A percentile compares a stretch with the other conserved stretches of the same genome.
phyloP scores from a whole-genome alignment of 208 protist genomes.

The Acanthamoeba quina region DNA sequence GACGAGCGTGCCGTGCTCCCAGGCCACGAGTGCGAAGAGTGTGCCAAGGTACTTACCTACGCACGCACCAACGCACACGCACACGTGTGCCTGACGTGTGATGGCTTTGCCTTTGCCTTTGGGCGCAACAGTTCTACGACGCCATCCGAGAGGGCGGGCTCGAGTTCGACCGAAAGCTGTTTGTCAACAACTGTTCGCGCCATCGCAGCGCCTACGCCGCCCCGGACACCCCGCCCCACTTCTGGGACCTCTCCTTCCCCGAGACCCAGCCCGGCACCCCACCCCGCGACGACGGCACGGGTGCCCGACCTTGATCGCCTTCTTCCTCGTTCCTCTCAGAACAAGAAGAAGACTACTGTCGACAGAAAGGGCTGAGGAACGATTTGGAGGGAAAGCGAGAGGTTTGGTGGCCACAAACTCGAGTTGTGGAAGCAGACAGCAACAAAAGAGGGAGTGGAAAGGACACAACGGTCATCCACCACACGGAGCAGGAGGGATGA shows the following conservation, averaged over 20 bases:
- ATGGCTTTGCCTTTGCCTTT: background rate
- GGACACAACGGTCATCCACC: background rate
- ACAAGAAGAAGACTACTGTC: too few species aligned
- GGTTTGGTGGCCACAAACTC: too few species aligned
- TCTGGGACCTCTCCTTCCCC: constrained; percentile 57
- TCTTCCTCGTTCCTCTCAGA: too few species aligned
- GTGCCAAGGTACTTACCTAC: background rate
- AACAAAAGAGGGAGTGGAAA: background rate
- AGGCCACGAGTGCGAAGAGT: constrained; percentile 48
- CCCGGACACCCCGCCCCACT: constrained; percentile 55
- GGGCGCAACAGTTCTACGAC: constrained; percentile 8
- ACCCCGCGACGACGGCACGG: background rate
- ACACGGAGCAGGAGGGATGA: background rate
- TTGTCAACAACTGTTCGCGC: constrained; percentile 43
- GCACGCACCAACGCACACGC: background rate
- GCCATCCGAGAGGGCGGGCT: constrained; percentile 14
- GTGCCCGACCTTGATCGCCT: too few species aligned
- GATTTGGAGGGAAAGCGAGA: too few species aligned
- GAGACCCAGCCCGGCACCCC: constrained; percentile 50
- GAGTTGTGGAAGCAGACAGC: too few species aligned
- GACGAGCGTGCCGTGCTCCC: constrained; percentile 46
- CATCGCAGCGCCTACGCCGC: constrained; percentile 37
- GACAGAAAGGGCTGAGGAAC: too few species aligned
- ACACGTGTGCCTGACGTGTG: background rate
- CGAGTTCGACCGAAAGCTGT: constrained; percentile 14